Percentiles rank a stretch among this genome's conserved stretches.
Evolutionary conservation across 371 early-diverging fungal species (phyloP).

Genomic region (Basidiobolus meristosporus): DNA sequence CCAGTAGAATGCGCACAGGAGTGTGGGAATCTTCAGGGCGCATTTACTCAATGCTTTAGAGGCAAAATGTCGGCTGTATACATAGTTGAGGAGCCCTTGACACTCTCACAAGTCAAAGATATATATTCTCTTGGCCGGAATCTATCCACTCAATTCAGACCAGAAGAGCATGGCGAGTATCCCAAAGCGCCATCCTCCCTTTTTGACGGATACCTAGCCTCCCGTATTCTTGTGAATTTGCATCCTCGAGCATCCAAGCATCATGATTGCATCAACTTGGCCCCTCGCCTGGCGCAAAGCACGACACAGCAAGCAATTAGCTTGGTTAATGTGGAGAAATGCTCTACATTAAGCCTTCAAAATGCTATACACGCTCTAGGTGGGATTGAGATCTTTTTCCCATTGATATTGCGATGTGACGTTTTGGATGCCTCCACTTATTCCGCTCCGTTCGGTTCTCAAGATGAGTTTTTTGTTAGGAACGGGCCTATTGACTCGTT

Average conservation of each 20-base stretch:
- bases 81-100: conserved; percentile 2
- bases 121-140: conserved; percentile 4
- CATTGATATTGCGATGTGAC: conserved; percentile 18
- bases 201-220: neutral
- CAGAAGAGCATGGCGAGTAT: conserved; percentile 6
- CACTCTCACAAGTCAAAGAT: conserved; percentile 1
- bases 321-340: conserved; percentile 9
- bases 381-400: conserved; percentile 21
- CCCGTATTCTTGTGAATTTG: conserved; percentile 6
- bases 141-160: conserved; percentile 11
- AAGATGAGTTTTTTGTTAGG: conserved; percentile 6
- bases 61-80: conserved; percentile 6
- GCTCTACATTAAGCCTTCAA: conserved; percentile 19
- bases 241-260: conserved; percentile 14
- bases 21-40: neutral
- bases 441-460: conserved; percentile 6
- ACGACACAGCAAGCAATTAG: no score
- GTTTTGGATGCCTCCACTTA: conserved; percentile 3
- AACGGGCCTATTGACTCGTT: conserved; percentile 8
- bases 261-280: conserved; percentile 13
- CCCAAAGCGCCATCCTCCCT: neutral
- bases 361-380: conserved; percentile 24
- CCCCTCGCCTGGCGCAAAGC: conserved; percentile 4
- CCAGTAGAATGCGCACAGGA: neutral
- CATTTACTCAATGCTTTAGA: conserved; percentile 2